These are phyloP conservation scores for Lecanicillium sp. DNA, from an alignment of 2,329 filamentous ascomycete species.

Conservation along the genomic window DNA sequence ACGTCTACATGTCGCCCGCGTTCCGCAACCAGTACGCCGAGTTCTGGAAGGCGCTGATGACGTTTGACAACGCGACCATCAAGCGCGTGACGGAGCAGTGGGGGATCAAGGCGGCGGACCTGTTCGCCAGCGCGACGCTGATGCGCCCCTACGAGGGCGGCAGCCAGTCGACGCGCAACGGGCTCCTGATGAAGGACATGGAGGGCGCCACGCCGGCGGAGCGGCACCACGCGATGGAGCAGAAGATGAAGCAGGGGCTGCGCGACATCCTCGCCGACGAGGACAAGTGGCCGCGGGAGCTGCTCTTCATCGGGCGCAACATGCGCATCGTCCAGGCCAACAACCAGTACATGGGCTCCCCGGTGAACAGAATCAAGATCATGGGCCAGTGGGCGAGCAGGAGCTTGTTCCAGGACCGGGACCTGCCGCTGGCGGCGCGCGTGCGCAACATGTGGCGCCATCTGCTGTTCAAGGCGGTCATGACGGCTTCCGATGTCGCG, in stretches of 20 bases:
- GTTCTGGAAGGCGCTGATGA: constrained; percentile 92
- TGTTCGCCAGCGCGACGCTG: constrained; percentile 86
- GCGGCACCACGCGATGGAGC: constrained; percentile 85
- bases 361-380: constrained; percentile 89
- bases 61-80: constrained; percentile 84
- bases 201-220: constrained; percentile 56
- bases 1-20: constrained; percentile 78
- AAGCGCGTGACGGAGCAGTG: constrained; percentile 65
- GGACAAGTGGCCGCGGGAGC: constrained; percentile 81
- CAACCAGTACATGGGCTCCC: constrained; percentile 83
- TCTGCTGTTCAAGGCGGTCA: constrained; percentile 71
- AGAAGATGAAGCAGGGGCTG: constrained; percentile 65
- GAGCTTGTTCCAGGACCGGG: constrained; percentile 69
- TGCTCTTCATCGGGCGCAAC: constrained; percentile 88
- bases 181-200: constrained; percentile 60
- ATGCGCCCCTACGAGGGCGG: constrained; percentile 89
- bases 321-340: constrained; percentile 90
- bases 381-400: constrained; percentile 85
- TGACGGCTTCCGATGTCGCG: constrained; percentile 69
- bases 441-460: constrained; percentile 68
- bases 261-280: constrained; percentile 73
- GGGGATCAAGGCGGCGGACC: constrained; percentile 83
- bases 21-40: constrained; percentile 82
- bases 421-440: constrained; percentile 57
- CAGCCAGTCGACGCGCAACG: constrained; percentile 57